phyloP scores from a whole-genome alignment of 305 asterid genomes.

The Fraxinus dipetala region DNA sequence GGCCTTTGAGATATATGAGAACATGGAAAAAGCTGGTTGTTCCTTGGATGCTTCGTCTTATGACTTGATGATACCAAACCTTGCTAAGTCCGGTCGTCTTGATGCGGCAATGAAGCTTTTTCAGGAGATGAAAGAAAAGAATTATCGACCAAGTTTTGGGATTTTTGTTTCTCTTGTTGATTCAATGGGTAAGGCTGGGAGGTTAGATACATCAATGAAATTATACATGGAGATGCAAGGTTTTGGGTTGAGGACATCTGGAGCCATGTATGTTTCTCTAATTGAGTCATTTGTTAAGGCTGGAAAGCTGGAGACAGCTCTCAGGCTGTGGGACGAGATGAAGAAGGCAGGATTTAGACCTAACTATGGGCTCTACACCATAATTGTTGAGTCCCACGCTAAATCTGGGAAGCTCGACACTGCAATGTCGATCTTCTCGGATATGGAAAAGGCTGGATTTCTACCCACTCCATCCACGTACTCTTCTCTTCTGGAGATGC shows the following conservation, averaged over 20 bases:
- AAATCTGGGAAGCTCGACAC: slow-evolving; percentile 92
- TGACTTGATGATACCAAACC: slow-evolving; percentile 84
- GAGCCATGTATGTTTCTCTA: slow-evolving; percentile 75
- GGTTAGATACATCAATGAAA: slow-evolving; percentile 82
- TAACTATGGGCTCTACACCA: slow-evolving; percentile 82
- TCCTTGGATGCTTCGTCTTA: slow-evolving; percentile 73
- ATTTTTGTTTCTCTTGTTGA: slow-evolving; percentile 45
- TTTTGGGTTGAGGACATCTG: slow-evolving; percentile 82
- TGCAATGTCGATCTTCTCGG: slow-evolving; percentile 84
- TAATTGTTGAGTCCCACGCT: slow-evolving; percentile 90
- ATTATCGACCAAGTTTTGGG: slow-evolving; percentile 36
- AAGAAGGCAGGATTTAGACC: slow-evolving; percentile 85
- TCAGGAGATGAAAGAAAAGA: slow-evolving; percentile 48
- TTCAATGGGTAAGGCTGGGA: slow-evolving; percentile 59
- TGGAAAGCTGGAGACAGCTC: slow-evolving; percentile 78
- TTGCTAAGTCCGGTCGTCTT: slow-evolving; percentile 89
- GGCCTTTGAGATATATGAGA: slow-evolving; percentile 90
- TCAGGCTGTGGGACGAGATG: slow-evolving; percentile 92
- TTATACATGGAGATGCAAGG: slow-evolving; percentile 88
- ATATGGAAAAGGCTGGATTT: slow-evolving; percentile 94
- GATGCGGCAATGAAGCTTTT: slow-evolving; percentile 68
- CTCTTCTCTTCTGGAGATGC: slow-evolving; percentile 93
- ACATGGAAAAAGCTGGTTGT: slow-evolving; percentile 75
- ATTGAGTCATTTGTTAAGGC: slow-evolving; percentile 88
- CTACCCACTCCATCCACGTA: slow-evolving; percentile 96